Conservation (phyloP, 768 basidiomycete genomes). For the Tremella yokohamensis region DNA sequence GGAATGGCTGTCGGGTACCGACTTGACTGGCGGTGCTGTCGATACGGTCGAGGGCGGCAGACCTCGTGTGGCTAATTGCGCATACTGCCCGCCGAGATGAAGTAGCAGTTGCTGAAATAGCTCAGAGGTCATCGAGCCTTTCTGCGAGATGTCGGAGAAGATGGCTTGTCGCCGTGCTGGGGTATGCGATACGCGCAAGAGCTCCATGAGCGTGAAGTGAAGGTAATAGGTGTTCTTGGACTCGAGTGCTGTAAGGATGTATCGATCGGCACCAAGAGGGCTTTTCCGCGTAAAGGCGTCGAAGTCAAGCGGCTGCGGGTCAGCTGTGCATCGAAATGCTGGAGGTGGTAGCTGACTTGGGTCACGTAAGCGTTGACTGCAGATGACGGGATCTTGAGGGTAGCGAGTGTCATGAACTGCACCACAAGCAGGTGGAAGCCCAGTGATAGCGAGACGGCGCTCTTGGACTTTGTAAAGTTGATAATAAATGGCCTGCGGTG, state of each 20-base stretch:
- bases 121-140: slow-evolving; percentile 26
- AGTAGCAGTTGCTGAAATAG: slow-evolving; percentile 32
- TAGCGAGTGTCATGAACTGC: slow-evolving; percentile 19
- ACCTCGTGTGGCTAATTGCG: slow-evolving; percentile 20
- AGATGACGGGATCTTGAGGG: slow-evolving; percentile 22
- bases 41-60: not conserved
- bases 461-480: slow-evolving; percentile 30
- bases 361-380: slow-evolving; percentile 41
- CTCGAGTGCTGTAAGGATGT: slow-evolving; percentile 38
- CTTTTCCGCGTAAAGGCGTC: slow-evolving; percentile 34
- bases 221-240: slow-evolving; percentile 39
- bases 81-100: slow-evolving; percentile 26
- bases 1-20: slow-evolving; percentile 22
- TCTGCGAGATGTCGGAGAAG: slow-evolving; percentile 28
- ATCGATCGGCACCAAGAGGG: slow-evolving; percentile 34
- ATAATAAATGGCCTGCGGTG: slow-evolving; percentile 34
- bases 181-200: slow-evolving; percentile 31
- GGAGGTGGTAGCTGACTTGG: slow-evolving; percentile 24
- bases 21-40: slow-evolving; percentile 6
- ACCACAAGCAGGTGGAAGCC: slow-evolving; percentile 23
- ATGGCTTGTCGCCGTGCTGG: slow-evolving; percentile 29
- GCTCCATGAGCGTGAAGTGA: slow-evolving; percentile 47
- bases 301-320: slow-evolving; percentile 41
- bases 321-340: slow-evolving; percentile 9
- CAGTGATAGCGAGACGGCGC: slow-evolving; percentile 14